These are phyloP conservation scores for Aschersonia sp. DNA, from an alignment of 2,329 filamentous ascomycete genomes.

Conservation along the genomic window DNA sequence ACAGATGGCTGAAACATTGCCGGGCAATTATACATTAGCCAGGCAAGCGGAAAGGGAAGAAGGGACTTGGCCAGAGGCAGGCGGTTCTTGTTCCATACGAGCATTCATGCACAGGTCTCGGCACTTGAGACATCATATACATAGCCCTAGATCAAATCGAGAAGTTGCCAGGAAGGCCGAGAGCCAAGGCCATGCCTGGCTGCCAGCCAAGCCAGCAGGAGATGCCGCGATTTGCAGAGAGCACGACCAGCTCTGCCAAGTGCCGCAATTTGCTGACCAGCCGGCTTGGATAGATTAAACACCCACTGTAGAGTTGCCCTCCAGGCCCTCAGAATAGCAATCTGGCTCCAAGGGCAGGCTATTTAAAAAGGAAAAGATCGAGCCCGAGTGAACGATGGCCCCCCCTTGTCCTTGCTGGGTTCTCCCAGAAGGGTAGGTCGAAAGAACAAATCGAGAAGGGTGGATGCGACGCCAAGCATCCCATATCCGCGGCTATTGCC, in stretches of 20 bases:
- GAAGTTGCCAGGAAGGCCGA: not conserved
- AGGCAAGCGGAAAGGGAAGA: too few species aligned
- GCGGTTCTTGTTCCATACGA: not conserved
- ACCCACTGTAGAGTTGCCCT: not conserved
- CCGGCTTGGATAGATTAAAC: not conserved
- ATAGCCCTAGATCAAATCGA: not conserved
- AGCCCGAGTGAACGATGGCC: not conserved
- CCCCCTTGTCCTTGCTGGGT: not conserved
- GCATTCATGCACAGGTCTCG: not conserved
- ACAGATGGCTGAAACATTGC: not conserved
- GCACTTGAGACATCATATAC: not conserved
- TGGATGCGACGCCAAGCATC: not conserved
- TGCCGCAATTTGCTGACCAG: not conserved
- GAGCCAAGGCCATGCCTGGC: not conserved
- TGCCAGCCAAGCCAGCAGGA: not conserved
- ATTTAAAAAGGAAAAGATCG: too few species aligned
- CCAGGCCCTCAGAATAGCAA: too few species aligned
- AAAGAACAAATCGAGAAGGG: not conserved
- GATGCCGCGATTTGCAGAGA: not conserved
- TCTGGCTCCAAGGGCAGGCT: too few species aligned
- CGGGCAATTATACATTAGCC: not conserved
- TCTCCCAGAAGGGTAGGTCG: not conserved
- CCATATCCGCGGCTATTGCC: not conserved
- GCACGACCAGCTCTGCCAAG: not conserved
- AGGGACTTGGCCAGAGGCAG: too few species aligned